These are phyloP conservation scores for Gossypium lobatum DNA, from an alignment of 441 rosid genomes.

Conservation along the genomic window DNA sequence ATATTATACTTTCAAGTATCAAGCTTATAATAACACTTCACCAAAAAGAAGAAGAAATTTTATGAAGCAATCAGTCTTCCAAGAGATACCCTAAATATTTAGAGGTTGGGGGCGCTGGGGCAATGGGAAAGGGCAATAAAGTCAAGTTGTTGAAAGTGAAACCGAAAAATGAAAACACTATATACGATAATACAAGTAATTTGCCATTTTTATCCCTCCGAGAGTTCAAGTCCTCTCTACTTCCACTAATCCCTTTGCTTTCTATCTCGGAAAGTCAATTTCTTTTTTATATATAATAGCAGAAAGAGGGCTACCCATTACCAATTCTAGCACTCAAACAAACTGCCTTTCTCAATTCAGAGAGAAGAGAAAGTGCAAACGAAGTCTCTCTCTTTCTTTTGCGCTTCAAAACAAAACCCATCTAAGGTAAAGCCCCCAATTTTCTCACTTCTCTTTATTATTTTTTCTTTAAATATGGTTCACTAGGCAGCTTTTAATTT, in stretches of 20 bases:
- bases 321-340: background rate
- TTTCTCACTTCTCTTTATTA: background rate
- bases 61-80: no score
- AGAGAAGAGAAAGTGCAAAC: background rate
- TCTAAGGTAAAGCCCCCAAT: conserved; percentile 11
- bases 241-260: background rate
- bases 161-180: no score
- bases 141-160: no score
- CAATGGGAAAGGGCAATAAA: no score
- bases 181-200: background rate
- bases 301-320: background rate
- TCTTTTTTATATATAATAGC: background rate
- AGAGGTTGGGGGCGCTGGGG: no score
- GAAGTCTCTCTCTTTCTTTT: conserved; percentile 2
- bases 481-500: background rate
- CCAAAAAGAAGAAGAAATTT: no score
- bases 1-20: background rate
- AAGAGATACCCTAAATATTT: no score
- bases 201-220: background rate
- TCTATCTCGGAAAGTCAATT: background rate
- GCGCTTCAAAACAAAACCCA: background rate
- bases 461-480: background rate
- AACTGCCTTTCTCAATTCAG: background rate
- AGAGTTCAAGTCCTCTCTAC: background rate
- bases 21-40: background rate